A percentile compares a stretch with the other conserved stretches of the same genome.
These are phyloP conservation scores for Quercus dentata DNA, from an alignment of 306 rosid species.

Conservation along the genomic window DNA sequence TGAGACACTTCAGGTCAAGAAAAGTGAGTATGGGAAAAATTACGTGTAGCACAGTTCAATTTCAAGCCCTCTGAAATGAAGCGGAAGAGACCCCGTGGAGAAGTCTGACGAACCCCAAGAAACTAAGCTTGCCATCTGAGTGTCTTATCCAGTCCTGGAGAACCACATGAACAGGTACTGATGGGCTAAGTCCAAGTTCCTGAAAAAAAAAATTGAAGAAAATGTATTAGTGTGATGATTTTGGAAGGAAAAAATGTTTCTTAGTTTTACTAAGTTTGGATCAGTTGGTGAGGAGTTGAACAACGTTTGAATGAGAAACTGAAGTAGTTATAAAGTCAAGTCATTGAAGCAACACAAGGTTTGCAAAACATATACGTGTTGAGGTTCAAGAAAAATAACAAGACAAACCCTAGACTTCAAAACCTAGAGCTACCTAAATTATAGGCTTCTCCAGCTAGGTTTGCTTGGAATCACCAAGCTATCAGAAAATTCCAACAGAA, in stretches of 20 bases:
- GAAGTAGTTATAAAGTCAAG: not conserved
- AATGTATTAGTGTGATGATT: slow-evolving; percentile 5
- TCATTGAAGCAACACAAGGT: too few species aligned
- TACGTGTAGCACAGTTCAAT: slow-evolving; percentile 6
- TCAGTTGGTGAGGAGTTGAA: not conserved
- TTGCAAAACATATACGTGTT: too few species aligned
- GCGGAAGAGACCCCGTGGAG: slow-evolving; percentile 69
- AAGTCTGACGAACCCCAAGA: slow-evolving; percentile 79
- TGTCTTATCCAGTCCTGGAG: slow-evolving; percentile 94
- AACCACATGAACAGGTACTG: slow-evolving; percentile 80
- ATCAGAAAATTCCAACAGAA: too few species aligned
- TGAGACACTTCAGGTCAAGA: slow-evolving; percentile 20
- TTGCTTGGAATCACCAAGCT: too few species aligned
- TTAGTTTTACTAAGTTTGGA: not conserved
- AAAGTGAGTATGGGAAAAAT: slow-evolving; percentile 11
- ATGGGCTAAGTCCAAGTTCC: slow-evolving; percentile 87
- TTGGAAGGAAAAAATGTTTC: not conserved
- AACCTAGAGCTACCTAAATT: too few species aligned
- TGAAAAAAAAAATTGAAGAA: slow-evolving; percentile 24
- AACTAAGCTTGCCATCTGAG: slow-evolving; percentile 85
- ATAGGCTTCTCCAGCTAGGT: too few species aligned
- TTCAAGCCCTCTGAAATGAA: slow-evolving; percentile 58
- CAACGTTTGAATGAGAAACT: not conserved
- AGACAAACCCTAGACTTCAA: too few species aligned
- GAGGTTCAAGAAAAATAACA: too few species aligned